These are phyloP conservation scores for Collybiopsis luxurians DNA, from an alignment of 768 basidiomycete species.

Conservation along the genomic window DNA sequence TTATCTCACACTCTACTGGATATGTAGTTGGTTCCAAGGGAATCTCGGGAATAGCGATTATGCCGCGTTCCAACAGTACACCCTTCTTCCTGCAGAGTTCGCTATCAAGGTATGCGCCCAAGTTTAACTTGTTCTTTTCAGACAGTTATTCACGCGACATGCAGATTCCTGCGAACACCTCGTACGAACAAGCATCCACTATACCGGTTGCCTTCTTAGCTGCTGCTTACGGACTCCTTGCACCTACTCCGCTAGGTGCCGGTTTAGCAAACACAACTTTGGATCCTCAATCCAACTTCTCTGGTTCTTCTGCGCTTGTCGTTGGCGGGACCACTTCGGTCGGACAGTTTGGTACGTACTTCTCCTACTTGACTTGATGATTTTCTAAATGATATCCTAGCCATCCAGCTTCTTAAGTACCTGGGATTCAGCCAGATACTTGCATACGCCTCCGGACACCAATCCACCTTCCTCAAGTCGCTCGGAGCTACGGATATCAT, in stretches of 20 bases:
- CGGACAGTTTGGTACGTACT: conserved; percentile 11
- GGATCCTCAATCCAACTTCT: conserved; percentile 18
- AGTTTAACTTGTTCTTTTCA: neutral
- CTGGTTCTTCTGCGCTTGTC: conserved; percentile 19
- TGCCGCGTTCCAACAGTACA: conserved; percentile 14
- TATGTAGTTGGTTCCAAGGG: too few species aligned
- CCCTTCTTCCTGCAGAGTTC: conserved; percentile 13
- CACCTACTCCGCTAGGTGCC: conserved; percentile 2
- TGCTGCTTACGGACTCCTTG: conserved; percentile 25
- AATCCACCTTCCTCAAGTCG: conserved; percentile 15
- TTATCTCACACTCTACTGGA: too few species aligned
- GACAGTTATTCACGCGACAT: too few species aligned
- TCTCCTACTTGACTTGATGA: neutral
- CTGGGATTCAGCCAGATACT: conserved; percentile 24
- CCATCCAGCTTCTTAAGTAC: conserved; percentile 19
- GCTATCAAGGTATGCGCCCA: conserved; percentile 1
- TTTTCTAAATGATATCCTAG: neutral
- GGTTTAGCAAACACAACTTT: conserved; percentile 15
- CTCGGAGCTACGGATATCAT: conserved; percentile 24
- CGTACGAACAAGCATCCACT: conserved; percentile 29
- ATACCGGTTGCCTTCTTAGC: conserved; percentile 32
- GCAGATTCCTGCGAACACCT: conserved; percentile 26
- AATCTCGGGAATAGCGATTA: neutral
- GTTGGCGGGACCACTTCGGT: conserved; percentile 13
- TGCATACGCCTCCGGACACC: conserved; percentile 14